Evolutionary conservation across 1,139 yeast genomes (phyloP).

Genomic region (Kurtzmaniella quercitrusa): DNA sequence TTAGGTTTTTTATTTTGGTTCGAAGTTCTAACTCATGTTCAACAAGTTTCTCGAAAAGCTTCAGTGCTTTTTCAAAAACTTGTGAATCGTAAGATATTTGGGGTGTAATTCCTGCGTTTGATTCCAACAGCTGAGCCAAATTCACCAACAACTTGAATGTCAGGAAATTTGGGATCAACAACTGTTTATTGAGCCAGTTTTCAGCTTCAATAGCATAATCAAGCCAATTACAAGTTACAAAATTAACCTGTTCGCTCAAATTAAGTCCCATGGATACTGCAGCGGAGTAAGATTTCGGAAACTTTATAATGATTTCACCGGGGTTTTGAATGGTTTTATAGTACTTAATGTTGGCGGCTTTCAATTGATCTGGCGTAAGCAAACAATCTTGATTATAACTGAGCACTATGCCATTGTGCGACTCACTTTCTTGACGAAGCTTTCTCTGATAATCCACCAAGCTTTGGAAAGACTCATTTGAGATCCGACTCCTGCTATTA

Average conservation of each 20-base stretch:
- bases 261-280: constrained; percentile 52
- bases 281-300: constrained; percentile 51
- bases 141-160: constrained; percentile 44
- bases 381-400: constrained; percentile 36
- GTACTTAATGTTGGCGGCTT: constrained; percentile 43
- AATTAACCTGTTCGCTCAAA: constrained; percentile 51
- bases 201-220: constrained; percentile 45
- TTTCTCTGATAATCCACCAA: constrained; percentile 17
- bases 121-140: constrained; percentile 41
- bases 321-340: constrained; percentile 50
- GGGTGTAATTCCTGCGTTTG: constrained; percentile 13
- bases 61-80: constrained; percentile 26
- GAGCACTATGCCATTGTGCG: constrained; percentile 8
- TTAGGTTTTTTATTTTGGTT: constrained; percentile 26
- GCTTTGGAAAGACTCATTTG: constrained; percentile 22
- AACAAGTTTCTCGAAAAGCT: constrained; percentile 26
- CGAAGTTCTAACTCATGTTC: constrained; percentile 42
- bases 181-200: constrained; percentile 50
- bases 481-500: constrained; percentile 22
- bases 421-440: constrained; percentile 2
- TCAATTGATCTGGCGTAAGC: constrained; percentile 47
- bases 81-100: constrained; percentile 26
- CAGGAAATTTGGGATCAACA: constrained; percentile 49
- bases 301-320: constrained; percentile 57
- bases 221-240: constrained; percentile 62